These are phyloP conservation scores for Microascus cirrosus DNA, from an alignment of 2,329 filamentous ascomycete species.

Conservation along the genomic window DNA sequence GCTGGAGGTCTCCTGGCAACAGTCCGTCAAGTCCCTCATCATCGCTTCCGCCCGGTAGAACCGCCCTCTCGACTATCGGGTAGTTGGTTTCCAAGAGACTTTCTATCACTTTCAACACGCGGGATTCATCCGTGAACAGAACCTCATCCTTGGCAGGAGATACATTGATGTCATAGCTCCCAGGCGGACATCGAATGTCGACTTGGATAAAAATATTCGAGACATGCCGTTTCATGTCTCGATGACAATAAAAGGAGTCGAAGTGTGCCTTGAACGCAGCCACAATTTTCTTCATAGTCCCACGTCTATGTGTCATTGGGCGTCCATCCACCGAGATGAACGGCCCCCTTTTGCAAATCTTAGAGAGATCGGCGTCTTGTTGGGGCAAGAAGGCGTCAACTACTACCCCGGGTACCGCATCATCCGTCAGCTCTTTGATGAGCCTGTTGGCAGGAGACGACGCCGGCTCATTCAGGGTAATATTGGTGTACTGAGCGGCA, in stretches of 20 bases:
- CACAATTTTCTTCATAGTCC: slow-evolving; percentile 48
- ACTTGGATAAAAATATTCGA: slow-evolving; percentile 52
- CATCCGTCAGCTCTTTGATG: background rate
- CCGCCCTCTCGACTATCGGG: background rate
- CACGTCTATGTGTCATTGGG: slow-evolving; percentile 44
- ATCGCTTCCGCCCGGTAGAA: background rate
- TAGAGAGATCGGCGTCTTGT: slow-evolving; percentile 28
- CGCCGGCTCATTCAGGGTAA: slow-evolving; percentile 14
- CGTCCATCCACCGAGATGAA: slow-evolving; percentile 61
- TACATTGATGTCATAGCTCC: slow-evolving; percentile 61
- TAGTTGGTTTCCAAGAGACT: slow-evolving; percentile 30
- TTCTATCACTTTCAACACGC: slow-evolving; percentile 33
- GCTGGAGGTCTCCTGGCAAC: background rate
- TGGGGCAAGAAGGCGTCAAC: slow-evolving; percentile 50
- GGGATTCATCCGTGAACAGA: slow-evolving; percentile 47
- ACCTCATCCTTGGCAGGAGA: slow-evolving; percentile 64
- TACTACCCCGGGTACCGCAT: slow-evolving; percentile 14
- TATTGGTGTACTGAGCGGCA: slow-evolving; percentile 40
- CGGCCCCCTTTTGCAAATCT: slow-evolving; percentile 32
- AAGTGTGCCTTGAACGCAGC: slow-evolving; percentile 41
- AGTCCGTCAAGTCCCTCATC: background rate
- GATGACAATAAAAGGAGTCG: slow-evolving; percentile 13
- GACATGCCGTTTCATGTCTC: slow-evolving; percentile 15
- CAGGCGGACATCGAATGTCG: slow-evolving; percentile 48
- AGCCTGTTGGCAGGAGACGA: background rate